Evolutionary conservation across 176 grass and related monocot genomes (phyloP).

Genomic region (Microstegium vimineum): DNA sequence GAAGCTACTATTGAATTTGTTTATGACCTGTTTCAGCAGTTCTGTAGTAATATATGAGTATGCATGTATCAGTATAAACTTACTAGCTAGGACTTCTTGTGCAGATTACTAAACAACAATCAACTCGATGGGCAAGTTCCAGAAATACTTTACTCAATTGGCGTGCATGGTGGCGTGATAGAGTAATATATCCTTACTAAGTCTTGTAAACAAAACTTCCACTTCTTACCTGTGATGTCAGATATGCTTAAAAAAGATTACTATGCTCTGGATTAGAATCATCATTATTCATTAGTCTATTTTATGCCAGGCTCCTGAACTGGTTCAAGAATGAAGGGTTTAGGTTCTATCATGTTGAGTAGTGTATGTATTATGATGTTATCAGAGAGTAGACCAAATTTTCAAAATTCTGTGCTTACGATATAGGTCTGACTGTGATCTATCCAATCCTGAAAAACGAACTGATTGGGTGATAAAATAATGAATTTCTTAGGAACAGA

Average conservation of each 20-base stretch:
- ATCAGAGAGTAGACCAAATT: neutral
- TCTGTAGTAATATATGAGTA: neutral
- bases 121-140: conserved; percentile 92
- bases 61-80: conserved; percentile 1
- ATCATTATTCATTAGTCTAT: neutral
- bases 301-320: neutral
- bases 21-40: neutral
- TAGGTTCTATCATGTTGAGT: neutral
- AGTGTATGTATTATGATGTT: neutral
- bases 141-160: conserved; percentile 92
- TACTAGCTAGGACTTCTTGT: neutral
- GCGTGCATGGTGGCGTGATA: conserved; percentile 95
- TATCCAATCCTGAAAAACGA: neutral
- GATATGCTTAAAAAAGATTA: neutral
- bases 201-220: neutral
- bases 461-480: neutral
- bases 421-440: neutral
- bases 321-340: neutral
- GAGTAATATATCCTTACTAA: conserved; percentile 58
- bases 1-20: conserved; percentile 15
- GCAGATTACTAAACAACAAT: conserved; percentile 91
- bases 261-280: neutral
- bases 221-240: neutral
- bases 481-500: neutral
- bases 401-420: neutral